Evolutionary conservation across 2,329 filamentous ascomycete species (phyloP).

Genomic region (Fusarium continuum): DNA sequence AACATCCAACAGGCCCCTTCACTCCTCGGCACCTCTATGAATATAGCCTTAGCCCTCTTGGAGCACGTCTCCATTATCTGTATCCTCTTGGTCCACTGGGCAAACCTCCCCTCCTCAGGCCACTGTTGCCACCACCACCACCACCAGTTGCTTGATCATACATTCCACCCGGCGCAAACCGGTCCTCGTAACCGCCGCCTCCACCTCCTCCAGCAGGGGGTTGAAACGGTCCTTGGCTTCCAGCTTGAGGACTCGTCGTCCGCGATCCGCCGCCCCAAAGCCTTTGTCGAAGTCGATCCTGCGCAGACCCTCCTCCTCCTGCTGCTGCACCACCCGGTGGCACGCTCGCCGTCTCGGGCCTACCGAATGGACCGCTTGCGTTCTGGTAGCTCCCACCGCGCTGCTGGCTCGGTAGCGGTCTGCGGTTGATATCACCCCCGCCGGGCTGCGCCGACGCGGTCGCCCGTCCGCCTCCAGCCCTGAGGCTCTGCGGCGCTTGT

Average conservation of each 20-base stretch:
- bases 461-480: constrained; percentile 52
- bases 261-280: constrained; percentile 72
- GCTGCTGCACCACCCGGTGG: constrained; percentile 45
- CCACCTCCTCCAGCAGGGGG: constrained; percentile 52
- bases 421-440: constrained; percentile 50
- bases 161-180: constrained; percentile 57
- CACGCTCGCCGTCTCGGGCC: constrained; percentile 39
- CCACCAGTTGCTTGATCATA: constrained; percentile 54
- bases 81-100: constrained; percentile 58
- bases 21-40: background rate
- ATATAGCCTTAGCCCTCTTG: background rate
- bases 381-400: constrained; percentile 75
- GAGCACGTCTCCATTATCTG: constrained; percentile 37
- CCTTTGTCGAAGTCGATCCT: constrained; percentile 83
- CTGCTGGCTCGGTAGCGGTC: constrained; percentile 48
- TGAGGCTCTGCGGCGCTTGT: constrained; percentile 55
- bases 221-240: constrained; percentile 56
- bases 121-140: constrained; percentile 45
- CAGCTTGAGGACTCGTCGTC: constrained; percentile 61
- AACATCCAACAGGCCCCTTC: constrained; percentile 10
- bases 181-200: constrained; percentile 55
- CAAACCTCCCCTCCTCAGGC: constrained; percentile 52
- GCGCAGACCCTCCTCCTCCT: constrained; percentile 65
- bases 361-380: constrained; percentile 27
- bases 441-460: constrained; percentile 43